Conservation (phyloP, 1,139 yeast species). For the Candida neerlandica region DNA sequence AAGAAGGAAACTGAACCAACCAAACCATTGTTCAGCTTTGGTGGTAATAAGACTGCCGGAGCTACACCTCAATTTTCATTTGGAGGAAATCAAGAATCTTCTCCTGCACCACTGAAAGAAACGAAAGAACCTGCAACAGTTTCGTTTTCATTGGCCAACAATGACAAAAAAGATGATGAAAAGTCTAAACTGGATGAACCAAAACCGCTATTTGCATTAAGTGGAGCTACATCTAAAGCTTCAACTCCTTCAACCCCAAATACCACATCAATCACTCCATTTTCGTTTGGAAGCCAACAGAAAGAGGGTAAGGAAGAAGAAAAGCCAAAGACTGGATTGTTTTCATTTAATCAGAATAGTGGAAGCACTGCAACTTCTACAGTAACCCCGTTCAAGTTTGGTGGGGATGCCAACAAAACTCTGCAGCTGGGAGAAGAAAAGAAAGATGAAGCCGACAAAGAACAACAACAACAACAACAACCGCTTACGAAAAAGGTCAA, state of each 20-base stretch:
- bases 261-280: not conserved
- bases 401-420: not conserved
- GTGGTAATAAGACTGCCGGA: constrained; percentile 4
- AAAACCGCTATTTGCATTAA: not conserved
- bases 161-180: not conserved
- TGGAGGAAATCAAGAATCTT: constrained; percentile 12
- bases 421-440: not conserved
- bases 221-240: constrained; percentile 1
- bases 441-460: not conserved
- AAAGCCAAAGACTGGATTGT: not conserved
- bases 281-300: not conserved
- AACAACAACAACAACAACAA: constrained; percentile 5
- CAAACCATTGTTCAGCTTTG: constrained; percentile 3
- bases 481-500: not conserved
- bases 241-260: constrained; percentile 2
- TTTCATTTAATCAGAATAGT: not conserved
- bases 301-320: not conserved
- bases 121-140: not conserved
- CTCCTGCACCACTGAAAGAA: constrained; percentile 3
- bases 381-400: not conserved
- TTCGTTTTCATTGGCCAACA: not conserved
- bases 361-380: not conserved
- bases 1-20: not conserved
- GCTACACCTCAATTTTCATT: constrained; percentile 15
- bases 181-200: not conserved